A percentile compares a stretch with the other conserved stretches of the same genome.
phyloP scores from a whole-genome alignment of 768 basidiomycete species.

The Lyophyllum semitale region DNA sequence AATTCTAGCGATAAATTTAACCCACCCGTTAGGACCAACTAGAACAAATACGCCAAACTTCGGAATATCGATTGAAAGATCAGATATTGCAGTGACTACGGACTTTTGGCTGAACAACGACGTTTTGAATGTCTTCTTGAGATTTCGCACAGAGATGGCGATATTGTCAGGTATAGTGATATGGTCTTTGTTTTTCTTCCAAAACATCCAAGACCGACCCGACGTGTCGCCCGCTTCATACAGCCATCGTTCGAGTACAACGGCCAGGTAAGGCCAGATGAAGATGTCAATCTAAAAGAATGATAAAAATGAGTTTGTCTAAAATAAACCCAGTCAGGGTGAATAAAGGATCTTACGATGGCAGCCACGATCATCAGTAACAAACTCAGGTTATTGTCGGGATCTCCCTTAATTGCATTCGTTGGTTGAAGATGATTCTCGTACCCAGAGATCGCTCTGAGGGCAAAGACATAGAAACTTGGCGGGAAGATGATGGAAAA shows the following conservation, averaged over 20 bases:
- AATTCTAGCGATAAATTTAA: constrained; percentile 3
- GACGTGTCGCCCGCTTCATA: constrained; percentile 58
- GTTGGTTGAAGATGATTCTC: constrained; percentile 61
- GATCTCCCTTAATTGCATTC: constrained; percentile 57
- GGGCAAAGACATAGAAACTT: constrained; percentile 72
- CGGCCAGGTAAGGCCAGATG: constrained; percentile 71
- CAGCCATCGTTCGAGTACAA: constrained; percentile 55
- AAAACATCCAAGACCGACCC: constrained; percentile 34
- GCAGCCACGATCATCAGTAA: constrained; percentile 65
- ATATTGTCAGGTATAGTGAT: constrained; percentile 35
- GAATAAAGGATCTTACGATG: constrained; percentile 44
- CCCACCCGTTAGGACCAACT: constrained; percentile 70
- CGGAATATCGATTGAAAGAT: constrained; percentile 71
- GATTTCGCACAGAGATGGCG: constrained; percentile 63
- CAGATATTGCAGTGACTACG: constrained; percentile 60
- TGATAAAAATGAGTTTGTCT: neutral
- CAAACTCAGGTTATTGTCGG: constrained; percentile 54
- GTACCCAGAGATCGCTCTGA: constrained; percentile 66
- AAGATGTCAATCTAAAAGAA: constrained; percentile 62
- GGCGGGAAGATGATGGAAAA: constrained; percentile 77
- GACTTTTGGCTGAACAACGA: constrained; percentile 50
- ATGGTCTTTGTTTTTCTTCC: constrained; percentile 24
- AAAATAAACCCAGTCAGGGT: neutral
- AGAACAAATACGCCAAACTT: constrained; percentile 77
- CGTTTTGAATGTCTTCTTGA: constrained; percentile 59